Percentiles rank a stretch among this genome's conserved stretches.
Conservation (phyloP, 1,284 basidiomycete species). For the Leccinum proximum region DNA sequence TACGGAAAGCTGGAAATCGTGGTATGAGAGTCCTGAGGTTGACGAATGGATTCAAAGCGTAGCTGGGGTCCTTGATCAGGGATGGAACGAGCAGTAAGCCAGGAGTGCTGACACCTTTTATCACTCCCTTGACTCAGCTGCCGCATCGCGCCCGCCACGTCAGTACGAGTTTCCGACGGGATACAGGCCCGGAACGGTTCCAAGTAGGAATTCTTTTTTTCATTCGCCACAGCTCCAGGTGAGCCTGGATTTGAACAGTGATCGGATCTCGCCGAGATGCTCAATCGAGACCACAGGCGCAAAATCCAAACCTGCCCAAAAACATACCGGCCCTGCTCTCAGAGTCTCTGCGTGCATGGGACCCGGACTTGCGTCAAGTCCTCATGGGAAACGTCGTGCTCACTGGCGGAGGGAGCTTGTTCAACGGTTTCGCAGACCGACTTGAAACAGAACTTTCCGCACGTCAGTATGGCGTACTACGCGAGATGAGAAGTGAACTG, state of each 20-base stretch:
- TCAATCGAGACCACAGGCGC: conserved; percentile 39
- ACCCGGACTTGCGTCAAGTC: conserved; percentile 89
- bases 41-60: conserved; percentile 95
- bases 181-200: conserved; percentile 83
- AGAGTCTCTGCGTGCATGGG: conserved; percentile 81
- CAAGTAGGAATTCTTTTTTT: conserved; percentile 71
- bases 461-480: conserved; percentile 47
- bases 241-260: conserved; percentile 28
- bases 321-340: conserved; percentile 80
- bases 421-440: conserved; percentile 86
- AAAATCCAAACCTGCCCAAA: conserved; percentile 69
- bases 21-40: conserved; percentile 84
- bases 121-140: conserved; percentile 19
- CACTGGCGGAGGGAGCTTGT: conserved; percentile 88
- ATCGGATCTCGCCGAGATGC: neutral
- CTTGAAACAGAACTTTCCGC: conserved; percentile 80
- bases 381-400: conserved; percentile 94
- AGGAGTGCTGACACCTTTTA: neutral
- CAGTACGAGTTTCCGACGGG: conserved; percentile 98
- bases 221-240: conserved; percentile 78
- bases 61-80: conserved; percentile 79
- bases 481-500: conserved; percentile 3
- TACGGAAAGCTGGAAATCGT: conserved; percentile 76
- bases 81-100: conserved; percentile 85
- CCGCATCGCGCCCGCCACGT: conserved; percentile 49